Evolutionary conservation across 2,329 filamentous ascomycete genomes (phyloP).

Genomic region (Knufia petricola): DNA sequence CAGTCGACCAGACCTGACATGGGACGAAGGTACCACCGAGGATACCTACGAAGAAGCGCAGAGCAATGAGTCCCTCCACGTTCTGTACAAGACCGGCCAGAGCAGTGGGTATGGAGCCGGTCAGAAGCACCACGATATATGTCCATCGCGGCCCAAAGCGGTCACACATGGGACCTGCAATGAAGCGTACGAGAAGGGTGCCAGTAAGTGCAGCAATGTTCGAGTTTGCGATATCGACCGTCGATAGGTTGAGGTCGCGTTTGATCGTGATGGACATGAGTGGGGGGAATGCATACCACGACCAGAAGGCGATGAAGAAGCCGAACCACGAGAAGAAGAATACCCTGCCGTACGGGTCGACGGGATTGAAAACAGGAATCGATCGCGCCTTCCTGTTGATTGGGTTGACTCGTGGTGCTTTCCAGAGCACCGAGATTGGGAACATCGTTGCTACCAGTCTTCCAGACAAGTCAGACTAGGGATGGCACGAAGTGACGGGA

Average conservation of each 20-base stretch:
- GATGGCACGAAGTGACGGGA: too few species aligned
- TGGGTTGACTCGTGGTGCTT: conserved; percentile 66
- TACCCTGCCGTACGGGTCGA: conserved; percentile 71
- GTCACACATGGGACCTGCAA: conserved; percentile 76
- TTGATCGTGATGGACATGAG: conserved; percentile 62
- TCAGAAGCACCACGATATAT: conserved; percentile 64
- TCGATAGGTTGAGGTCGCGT: conserved; percentile 61
- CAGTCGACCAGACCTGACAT: conserved; percentile 86
- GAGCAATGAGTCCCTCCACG: conserved; percentile 41
- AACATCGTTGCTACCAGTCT: conserved; percentile 4
- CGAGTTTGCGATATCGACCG: conserved; percentile 70
- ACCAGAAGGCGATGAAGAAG: conserved; percentile 81
- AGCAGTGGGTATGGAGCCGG: conserved; percentile 73
- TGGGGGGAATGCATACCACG: conserved; percentile 41
- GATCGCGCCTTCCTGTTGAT: conserved; percentile 74
- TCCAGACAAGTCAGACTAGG: background rate
- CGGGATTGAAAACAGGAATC: conserved; percentile 66
- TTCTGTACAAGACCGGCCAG: conserved; percentile 67
- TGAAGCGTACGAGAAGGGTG: conserved; percentile 64
- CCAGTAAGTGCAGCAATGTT: conserved; percentile 75
- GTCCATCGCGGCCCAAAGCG: conserved; percentile 69
- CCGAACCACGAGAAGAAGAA: conserved; percentile 86
- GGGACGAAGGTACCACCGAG: conserved; percentile 36
- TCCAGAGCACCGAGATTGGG: conserved; percentile 26
- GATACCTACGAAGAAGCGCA: conserved; percentile 38